A percentile compares a stretch with the other conserved stretches of the same genome.
Conservation (phyloP, 352 stramenopile genomes). For the Globisporangium viniferum region DNA sequence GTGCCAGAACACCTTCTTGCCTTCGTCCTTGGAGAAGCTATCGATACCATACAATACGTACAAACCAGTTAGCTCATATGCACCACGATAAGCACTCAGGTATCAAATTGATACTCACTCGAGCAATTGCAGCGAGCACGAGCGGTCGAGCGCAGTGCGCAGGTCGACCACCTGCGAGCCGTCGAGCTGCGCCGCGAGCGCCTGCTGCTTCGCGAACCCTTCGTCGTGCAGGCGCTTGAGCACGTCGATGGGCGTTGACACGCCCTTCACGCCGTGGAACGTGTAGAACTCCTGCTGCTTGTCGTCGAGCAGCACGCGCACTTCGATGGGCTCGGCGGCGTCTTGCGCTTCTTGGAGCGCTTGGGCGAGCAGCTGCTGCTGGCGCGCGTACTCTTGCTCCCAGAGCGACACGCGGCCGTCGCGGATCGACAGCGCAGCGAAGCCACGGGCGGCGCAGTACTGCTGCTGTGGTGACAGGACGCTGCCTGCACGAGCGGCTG, state of each 20-base stretch:
- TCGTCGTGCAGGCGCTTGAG: conserved; percentile 53
- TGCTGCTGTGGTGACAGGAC: neutral
- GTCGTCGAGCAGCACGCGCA: conserved; percentile 34
- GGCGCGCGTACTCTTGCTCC: conserved; percentile 49
- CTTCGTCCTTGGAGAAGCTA: conserved; percentile 68
- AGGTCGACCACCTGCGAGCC: conserved; percentile 52
- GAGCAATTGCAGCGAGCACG: conserved; percentile 51
- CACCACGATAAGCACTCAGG: neutral
- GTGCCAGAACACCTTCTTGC: conserved; percentile 96
- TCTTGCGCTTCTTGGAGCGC: conserved; percentile 8
- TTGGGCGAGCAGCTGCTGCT: conserved; percentile 26
- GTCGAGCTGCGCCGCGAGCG: conserved; percentile 44
- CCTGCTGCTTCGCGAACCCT: conserved; percentile 56
- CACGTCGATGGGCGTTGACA: conserved; percentile 56
- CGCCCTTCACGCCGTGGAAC: conserved; percentile 44
- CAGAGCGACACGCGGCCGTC: conserved; percentile 49
- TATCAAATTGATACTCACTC: conserved; percentile 37
- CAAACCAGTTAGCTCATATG: neutral
- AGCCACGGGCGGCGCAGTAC: neutral
- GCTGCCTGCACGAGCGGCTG: neutral
- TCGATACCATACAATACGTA: conserved; percentile 2
- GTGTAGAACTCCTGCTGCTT: conserved; percentile 18
- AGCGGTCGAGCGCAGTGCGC: conserved; percentile 38
- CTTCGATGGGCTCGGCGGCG: conserved; percentile 34
- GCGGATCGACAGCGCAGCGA: conserved; percentile 30